These are phyloP conservation scores for Cercospora canescens DNA, from an alignment of 2,329 filamentous ascomycete genomes.

Conservation along the genomic window DNA sequence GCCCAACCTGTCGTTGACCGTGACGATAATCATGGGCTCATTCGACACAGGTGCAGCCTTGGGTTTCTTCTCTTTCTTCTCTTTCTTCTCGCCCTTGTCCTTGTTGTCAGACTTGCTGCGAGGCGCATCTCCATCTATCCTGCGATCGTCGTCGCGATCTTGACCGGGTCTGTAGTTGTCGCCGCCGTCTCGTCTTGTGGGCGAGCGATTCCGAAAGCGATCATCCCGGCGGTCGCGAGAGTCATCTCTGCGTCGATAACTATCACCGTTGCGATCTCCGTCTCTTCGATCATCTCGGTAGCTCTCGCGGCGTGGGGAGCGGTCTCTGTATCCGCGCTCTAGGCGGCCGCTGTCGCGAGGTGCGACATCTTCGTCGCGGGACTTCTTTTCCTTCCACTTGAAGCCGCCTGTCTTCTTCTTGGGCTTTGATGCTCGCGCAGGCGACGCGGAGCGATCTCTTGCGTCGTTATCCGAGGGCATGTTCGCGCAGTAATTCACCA, in stretches of 20 bases:
- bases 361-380: slow-evolving; percentile 24
- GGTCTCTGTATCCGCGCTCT: slow-evolving; percentile 37
- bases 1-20: slow-evolving; percentile 91
- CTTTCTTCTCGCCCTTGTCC: slow-evolving; percentile 21
- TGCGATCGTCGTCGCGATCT: slow-evolving; percentile 13
- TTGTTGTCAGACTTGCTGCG: slow-evolving; percentile 6
- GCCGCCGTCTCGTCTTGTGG: slow-evolving; percentile 37
- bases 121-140: not conserved
- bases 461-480: slow-evolving; percentile 23
- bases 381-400: slow-evolving; percentile 39
- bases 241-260: slow-evolving; percentile 26
- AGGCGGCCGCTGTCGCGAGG: slow-evolving; percentile 27
- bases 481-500: not conserved
- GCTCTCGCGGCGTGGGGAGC: slow-evolving; percentile 33
- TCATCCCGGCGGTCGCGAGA: slow-evolving; percentile 14
- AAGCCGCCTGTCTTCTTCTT: slow-evolving; percentile 39
- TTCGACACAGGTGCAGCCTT: slow-evolving; percentile 38
- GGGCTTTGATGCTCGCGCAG: slow-evolving; percentile 25
- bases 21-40: slow-evolving; percentile 89
- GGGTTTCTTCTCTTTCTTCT: slow-evolving; percentile 29
- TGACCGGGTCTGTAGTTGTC: slow-evolving; percentile 39
- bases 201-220: slow-evolving; percentile 26
- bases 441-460: slow-evolving; percentile 32
- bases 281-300: slow-evolving; percentile 14
- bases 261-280: slow-evolving; percentile 15